These are phyloP conservation scores for Syzygium aqueum DNA, from an alignment of 345 rosid genomes.

Conservation along the genomic window DNA sequence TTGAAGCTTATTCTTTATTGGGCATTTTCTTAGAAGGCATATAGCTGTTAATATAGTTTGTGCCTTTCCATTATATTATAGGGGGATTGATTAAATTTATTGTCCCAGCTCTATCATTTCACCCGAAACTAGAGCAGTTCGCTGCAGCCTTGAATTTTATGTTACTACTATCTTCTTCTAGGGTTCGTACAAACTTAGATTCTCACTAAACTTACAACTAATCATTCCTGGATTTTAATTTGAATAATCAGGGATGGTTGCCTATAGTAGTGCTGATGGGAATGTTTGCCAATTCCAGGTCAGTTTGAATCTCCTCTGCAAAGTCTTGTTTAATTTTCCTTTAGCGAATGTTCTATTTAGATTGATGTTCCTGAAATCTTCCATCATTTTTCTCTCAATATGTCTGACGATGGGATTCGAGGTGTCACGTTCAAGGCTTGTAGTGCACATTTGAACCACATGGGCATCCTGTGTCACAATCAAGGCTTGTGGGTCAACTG, in stretches of 20 bases:
- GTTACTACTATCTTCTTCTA: not conserved
- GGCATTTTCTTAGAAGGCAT: not conserved
- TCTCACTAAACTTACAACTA: not conserved
- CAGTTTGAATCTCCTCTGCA: constrained; percentile 2
- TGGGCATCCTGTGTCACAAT: not conserved
- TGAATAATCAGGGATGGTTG: constrained; percentile 55
- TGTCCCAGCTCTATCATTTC: not conserved
- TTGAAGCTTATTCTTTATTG: not conserved
- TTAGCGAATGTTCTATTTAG: not conserved
- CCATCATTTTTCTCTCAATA: not conserved
- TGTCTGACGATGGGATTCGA: not conserved
- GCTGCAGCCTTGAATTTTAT: not conserved
- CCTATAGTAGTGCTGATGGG: constrained; percentile 83
- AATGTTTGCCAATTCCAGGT: constrained; percentile 60
- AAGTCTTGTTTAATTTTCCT: not conserved
- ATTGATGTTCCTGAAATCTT: not conserved
- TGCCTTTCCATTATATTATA: not conserved
- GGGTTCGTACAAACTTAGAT: not conserved
- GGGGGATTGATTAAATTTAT: not conserved
- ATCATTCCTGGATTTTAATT: not conserved
- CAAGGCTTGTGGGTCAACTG: not conserved
- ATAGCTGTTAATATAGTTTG: not conserved
- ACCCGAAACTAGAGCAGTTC: not conserved
- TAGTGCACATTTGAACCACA: not conserved
- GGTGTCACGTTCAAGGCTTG: not conserved